Base-by-base conservation (phyloP, 2,329 filamentous ascomycete genomes). In the Canariomyces notabilis region DNA sequence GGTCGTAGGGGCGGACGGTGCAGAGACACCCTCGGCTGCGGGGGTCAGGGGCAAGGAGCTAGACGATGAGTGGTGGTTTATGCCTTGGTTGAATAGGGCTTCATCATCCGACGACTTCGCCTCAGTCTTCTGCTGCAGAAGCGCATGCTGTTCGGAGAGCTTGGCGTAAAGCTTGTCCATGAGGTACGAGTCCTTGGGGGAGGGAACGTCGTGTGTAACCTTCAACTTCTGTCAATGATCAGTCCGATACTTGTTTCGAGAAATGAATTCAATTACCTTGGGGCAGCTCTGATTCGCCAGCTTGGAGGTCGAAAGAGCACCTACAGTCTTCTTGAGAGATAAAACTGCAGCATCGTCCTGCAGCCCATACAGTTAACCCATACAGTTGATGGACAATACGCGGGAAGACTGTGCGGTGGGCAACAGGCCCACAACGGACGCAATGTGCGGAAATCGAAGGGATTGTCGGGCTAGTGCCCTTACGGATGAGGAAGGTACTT, bases 141-240 rank as follows among this genome's bases (percentile, higher is more conserved):
- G 63, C 35, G 70, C 70, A 59, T 84, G 79, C 59, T 89, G 84
- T 63, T 89, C 82, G n/a, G 80, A 79, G 38, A 91, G 74, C 61
- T 83, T 85, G 46, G 83, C 79, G 53, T 89, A 70, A 42, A 89
- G 77, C 49, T 82, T 82, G 58, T 93, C 87, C 73, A 90, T 80
- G 7, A 75, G 72, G 45, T 73, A 76, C 22, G 66, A 53, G 33
- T 75, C 73, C 37, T 60, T 52, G 9, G 62, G 53, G 7, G 62
- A 60, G 8, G 62, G 56, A 3, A 59, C 36, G 26, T 76, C 72
- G 55, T 74, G 71, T 50, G 60, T 71, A 41, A 68, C 63, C 68
- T 77, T 71, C 56, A 70, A 66, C 66, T 71, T 73, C 68, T 72
- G 62, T 59, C 58, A n/a, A 61, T 54, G 29, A 56, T 67, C 57